Percentiles rank a stretch among this genome's conserved stretches.
These are phyloP conservation scores for Trametes cubensis DNA, from an alignment of 768 basidiomycete genomes.

Conservation along the genomic window DNA sequence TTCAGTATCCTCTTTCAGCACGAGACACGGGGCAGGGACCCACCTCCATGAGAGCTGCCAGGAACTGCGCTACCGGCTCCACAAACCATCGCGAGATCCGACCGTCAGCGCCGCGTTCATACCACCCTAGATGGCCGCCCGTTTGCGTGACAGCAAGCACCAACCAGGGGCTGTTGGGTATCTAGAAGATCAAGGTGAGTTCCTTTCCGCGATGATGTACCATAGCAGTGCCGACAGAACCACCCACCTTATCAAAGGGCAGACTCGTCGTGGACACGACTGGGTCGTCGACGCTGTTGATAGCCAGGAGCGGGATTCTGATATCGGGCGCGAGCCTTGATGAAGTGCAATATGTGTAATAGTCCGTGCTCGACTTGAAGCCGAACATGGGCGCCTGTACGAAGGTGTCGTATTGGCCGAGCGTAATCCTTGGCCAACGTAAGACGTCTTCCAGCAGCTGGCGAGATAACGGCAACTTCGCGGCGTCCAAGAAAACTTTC, in stretches of 20 bases:
- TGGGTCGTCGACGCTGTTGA: conserved; percentile 31
- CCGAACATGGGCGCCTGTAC: conserved; percentile 25
- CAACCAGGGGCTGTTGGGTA: conserved; percentile 20
- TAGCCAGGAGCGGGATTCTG: conserved; percentile 24
- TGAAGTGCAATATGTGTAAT: conserved; percentile 27
- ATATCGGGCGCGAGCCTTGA: conserved; percentile 15
- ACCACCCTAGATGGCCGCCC: conserved; percentile 33
- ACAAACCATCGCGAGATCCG: conserved; percentile 27
- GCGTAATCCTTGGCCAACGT: conserved; percentile 13
- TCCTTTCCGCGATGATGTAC: neutral
- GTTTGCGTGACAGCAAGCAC: conserved; percentile 25
- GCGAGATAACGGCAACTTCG: conserved; percentile 9
- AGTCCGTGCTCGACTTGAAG: conserved; percentile 22
- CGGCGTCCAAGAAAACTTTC: conserved; percentile 18
- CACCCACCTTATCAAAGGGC: conserved; percentile 20
- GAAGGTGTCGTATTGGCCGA: conserved; percentile 23
- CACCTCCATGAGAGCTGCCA: conserved; percentile 29
- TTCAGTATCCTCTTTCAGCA: neutral
- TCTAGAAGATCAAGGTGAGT: conserved; percentile 5
- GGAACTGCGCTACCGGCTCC: conserved; percentile 26
- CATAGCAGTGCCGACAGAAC: neutral
- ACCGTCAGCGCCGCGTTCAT: conserved; percentile 20
- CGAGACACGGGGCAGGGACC: neutral
- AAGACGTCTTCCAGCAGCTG: conserved; percentile 12
- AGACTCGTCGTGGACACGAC: conserved; percentile 19